Evolutionary conservation across 108 stramenopile genomes (phyloP).

Genomic region (Pseudonitzschia multiseries): DNA sequence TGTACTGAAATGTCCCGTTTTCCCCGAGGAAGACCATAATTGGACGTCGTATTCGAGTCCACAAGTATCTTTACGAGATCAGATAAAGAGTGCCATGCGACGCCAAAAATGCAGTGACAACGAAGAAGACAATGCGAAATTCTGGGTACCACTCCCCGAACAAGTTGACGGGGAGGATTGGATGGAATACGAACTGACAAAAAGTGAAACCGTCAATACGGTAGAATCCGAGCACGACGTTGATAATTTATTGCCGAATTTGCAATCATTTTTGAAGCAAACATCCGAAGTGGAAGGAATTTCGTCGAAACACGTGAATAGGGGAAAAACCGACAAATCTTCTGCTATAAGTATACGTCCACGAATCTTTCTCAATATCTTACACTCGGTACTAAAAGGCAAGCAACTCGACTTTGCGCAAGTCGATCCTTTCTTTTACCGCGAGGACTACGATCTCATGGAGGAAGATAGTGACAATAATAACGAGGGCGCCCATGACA

Average conservation of each 20-base stretch:
- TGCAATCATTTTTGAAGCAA: conserved; percentile 58
- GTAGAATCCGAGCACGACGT: conserved; percentile 22
- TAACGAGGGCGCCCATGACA: conserved; percentile 1
- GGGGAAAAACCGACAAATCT: not conserved
- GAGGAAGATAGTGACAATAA: conserved; percentile 26
- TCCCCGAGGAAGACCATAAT: conserved; percentile 44
- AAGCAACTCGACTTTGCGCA: conserved; percentile 20
- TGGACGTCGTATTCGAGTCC: conserved; percentile 47
- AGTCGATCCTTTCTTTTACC: conserved; percentile 30
- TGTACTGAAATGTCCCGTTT: conserved; percentile 64
- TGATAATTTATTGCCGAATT: conserved; percentile 43
- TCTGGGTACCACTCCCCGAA: conserved; percentile 33
- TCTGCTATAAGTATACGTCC: conserved; percentile 47
- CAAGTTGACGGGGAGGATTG: conserved; percentile 63
- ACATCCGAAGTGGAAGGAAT: conserved; percentile 63
- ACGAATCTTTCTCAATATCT: conserved; percentile 55
- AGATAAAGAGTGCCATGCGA: conserved; percentile 42
- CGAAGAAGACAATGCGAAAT: conserved; percentile 8
- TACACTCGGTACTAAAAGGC: conserved; percentile 52
- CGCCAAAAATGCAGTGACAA: conserved; percentile 2
- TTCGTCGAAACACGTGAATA: not conserved
- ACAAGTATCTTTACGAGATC: conserved; percentile 40
- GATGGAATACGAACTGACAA: conserved; percentile 47
- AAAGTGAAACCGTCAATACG: not conserved
- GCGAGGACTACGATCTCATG: conserved; percentile 44